Conservation (phyloP, 352 stramenopile species). For the Blastocystis sp. region DNA sequence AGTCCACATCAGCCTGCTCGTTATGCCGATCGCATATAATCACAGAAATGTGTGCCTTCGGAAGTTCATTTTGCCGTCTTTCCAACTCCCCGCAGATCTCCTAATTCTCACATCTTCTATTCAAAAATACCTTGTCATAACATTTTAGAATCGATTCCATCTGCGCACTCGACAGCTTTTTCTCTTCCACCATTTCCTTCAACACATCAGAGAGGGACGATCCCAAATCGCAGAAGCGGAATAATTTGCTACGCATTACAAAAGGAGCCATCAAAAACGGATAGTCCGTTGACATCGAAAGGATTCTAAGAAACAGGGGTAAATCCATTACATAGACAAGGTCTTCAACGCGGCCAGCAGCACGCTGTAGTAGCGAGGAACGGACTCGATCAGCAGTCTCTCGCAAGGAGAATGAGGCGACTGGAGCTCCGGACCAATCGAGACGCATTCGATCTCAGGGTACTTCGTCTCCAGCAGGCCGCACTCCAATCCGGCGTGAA, state of each 20-base stretch:
- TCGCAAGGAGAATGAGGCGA: conserved; percentile 36
- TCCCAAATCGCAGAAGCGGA: conserved; percentile 16
- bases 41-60: conserved; percentile 16
- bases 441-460: conserved; percentile 71
- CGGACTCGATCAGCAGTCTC: conserved; percentile 31
- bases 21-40: not conserved
- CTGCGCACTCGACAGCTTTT: not conserved
- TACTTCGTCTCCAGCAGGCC: conserved; percentile 72
- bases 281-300: conserved; percentile 15
- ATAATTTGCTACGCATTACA: conserved; percentile 15
- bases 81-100: conserved; percentile 12
- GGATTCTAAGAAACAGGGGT: conserved; percentile 7
- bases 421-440: conserved; percentile 70
- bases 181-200: conserved; percentile 22
- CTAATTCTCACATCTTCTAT: not conserved
- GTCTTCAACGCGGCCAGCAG: conserved; percentile 15
- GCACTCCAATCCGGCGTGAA: conserved; percentile 74
- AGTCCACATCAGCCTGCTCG: conserved; percentile 6
- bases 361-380: conserved; percentile 23
- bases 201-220: not conserved
- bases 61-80: conserved; percentile 1
- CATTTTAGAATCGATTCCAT: not conserved
- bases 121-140: conserved; percentile 12
- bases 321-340: conserved; percentile 25
- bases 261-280: not conserved